Evolutionary conservation across 305 asterid species (phyloP).

Genomic region (Plantago coronopus): DNA sequence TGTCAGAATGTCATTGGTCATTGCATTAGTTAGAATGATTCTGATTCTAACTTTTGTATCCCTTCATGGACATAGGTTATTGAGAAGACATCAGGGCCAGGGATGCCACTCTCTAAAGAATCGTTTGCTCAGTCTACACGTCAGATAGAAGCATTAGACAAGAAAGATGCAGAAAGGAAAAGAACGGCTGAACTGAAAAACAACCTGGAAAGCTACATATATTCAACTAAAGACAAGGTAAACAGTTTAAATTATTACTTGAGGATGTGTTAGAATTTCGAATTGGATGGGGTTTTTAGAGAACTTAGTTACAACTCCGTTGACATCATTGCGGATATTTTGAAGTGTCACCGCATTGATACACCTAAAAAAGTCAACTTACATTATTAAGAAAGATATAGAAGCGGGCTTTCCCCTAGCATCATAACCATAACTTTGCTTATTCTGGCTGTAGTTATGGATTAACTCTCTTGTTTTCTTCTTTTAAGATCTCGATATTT

Average conservation of each 20-base stretch:
- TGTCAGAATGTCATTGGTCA: too few species aligned
- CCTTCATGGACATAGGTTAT: slow-evolving; percentile 39
- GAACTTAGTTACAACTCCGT: too few species aligned
- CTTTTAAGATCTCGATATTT: too few species aligned
- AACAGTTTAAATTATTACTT: slow-evolving; percentile 16
- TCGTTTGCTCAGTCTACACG: slow-evolving; percentile 53
- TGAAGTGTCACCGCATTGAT: too few species aligned
- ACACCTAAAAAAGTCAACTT: too few species aligned
- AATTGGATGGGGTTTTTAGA: too few species aligned
- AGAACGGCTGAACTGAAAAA: slow-evolving; percentile 96
- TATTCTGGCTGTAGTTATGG: not conserved
- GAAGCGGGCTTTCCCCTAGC: too few species aligned
- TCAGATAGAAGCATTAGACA: slow-evolving; percentile 76
- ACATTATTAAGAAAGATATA: too few species aligned
- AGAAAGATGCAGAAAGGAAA: slow-evolving; percentile 93
- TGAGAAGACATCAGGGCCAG: slow-evolving; percentile 85
- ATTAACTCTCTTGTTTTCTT: not conserved
- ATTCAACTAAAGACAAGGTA: slow-evolving; percentile 94
- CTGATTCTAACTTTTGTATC: slow-evolving; percentile 17
- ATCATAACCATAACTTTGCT: not conserved
- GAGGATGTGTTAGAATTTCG: too few species aligned
- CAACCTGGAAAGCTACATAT: slow-evolving; percentile 86
- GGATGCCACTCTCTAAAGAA: slow-evolving; percentile 73
- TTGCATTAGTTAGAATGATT: too few species aligned
- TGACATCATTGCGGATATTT: too few species aligned